A percentile compares a stretch with the other conserved stretches of the same genome.
Conservation (phyloP, 225 moss, liverwort and hornwort genomes). For the Physcomitrium patens region DNA sequence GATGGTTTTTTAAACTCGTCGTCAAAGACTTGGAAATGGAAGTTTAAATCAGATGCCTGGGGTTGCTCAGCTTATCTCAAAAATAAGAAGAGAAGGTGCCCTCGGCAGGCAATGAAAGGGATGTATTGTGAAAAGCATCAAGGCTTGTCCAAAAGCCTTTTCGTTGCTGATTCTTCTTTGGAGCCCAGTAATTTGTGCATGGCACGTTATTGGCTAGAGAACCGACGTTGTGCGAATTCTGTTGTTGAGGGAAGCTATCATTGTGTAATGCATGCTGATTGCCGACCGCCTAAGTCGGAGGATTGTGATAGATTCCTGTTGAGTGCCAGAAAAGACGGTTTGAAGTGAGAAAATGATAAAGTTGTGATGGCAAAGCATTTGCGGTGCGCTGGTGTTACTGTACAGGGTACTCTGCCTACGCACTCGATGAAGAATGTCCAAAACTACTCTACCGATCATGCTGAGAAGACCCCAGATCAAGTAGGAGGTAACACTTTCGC, state of each 20-base stretch:
- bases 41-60: constrained; percentile 69
- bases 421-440: constrained; percentile 69
- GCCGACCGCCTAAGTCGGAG: constrained; percentile 54
- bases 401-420: constrained; percentile 66
- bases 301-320: constrained; percentile 48
- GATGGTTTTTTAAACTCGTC: constrained; percentile 58
- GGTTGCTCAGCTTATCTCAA: constrained; percentile 88
- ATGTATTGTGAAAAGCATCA: constrained; percentile 90
- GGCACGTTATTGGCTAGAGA: constrained; percentile 71
- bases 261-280: constrained; percentile 66
- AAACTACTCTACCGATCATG: constrained; percentile 56
- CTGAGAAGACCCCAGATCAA: constrained; percentile 47
- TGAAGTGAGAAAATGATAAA: constrained; percentile 52
- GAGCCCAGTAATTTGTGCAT: constrained; percentile 71
- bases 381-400: constrained; percentile 79
- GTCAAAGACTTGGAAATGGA: constrained; percentile 73
- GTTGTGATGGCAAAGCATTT: constrained; percentile 60
- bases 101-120: constrained; percentile 77
- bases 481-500: constrained; percentile 32
- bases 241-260: constrained; percentile 61
- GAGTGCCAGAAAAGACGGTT: constrained; percentile 41
- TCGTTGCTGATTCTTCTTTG: constrained; percentile 52
- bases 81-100: constrained; percentile 84
- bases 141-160: constrained; percentile 56
- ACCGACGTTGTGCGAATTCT: constrained; percentile 67